These are phyloP conservation scores for Ceriops decandra DNA, from an alignment of 345 rosid species.

Conservation along the genomic window DNA sequence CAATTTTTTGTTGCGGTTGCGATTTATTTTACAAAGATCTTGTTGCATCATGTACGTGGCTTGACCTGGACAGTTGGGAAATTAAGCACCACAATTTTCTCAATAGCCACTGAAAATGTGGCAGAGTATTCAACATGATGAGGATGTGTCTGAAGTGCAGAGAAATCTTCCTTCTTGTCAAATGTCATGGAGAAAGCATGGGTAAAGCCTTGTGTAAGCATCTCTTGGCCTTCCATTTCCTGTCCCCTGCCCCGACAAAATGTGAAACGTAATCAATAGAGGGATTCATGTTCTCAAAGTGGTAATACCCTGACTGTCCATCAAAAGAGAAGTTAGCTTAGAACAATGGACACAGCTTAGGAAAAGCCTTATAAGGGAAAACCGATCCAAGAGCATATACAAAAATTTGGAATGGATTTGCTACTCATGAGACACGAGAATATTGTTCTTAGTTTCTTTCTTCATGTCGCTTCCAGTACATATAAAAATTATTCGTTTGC, in stretches of 20 bases:
- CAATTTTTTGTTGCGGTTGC: background rate
- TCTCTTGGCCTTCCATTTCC: conserved; percentile 72
- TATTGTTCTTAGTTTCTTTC: background rate
- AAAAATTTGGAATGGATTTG: background rate
- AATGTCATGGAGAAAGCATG: conserved; percentile 83
- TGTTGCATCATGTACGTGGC: conserved; percentile 21
- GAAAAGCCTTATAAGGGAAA: too few relatives aligned
- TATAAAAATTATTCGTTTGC: background rate
- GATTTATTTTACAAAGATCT: background rate
- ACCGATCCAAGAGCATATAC: too few relatives aligned
- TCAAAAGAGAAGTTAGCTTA: too few relatives aligned
- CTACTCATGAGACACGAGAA: too few relatives aligned
- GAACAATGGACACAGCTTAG: too few relatives aligned
- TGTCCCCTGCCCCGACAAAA: conserved; percentile 53
- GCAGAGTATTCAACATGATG: conserved; percentile 73
- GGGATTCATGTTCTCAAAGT: too few relatives aligned
- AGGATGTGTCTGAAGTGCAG: conserved; percentile 59
- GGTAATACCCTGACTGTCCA: too few relatives aligned
- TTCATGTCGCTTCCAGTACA: background rate
- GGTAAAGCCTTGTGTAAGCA: conserved; percentile 90
- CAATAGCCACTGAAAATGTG: conserved; percentile 67
- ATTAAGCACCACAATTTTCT: conserved; percentile 68
- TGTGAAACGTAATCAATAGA: too few relatives aligned
- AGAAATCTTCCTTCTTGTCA: conserved; percentile 66
- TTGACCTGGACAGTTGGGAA: conserved; percentile 56